phyloP scores from a whole-genome alignment of 2,329 filamentous ascomycete species.

The Apiospora sp. region DNA sequence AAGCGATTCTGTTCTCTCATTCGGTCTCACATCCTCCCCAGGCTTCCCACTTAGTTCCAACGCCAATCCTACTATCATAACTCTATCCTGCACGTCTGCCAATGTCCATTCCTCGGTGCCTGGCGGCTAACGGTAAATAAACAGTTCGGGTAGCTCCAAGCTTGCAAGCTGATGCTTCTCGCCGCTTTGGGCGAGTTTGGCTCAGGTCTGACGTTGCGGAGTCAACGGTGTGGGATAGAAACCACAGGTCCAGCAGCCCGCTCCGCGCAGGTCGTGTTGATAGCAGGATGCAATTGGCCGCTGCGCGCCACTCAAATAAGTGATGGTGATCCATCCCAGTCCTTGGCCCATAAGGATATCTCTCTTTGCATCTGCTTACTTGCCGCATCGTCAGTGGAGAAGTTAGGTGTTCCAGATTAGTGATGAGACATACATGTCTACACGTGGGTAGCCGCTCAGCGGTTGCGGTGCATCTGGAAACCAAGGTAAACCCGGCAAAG shows the following conservation, averaged over 20 bases:
- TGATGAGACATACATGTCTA: slow-evolving; percentile 10
- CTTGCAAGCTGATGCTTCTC: background rate
- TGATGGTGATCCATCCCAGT: background rate
- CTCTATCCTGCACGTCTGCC: slow-evolving; percentile 17
- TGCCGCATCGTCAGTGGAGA: slow-evolving; percentile 10
- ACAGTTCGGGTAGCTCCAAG: background rate
- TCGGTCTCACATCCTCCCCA: slow-evolving; percentile 10
- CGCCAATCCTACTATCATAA: slow-evolving; percentile 20
- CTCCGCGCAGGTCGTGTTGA: background rate
- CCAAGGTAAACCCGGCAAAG: slow-evolving; percentile 12
- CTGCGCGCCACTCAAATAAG: background rate
- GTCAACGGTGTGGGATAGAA: background rate
- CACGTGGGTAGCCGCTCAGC: slow-evolving; percentile 10
- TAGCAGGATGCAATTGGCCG: background rate
- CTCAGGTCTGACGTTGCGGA: slow-evolving; percentile 3
- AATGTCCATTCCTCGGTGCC: background rate
- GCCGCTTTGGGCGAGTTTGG: background rate
- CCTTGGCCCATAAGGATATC: slow-evolving; percentile 12
- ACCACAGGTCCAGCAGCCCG: background rate
- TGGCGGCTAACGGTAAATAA: slow-evolving; percentile 15
- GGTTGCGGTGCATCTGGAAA: background rate
- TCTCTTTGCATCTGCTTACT: background rate
- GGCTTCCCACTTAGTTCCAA: slow-evolving; percentile 19
- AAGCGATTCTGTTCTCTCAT: slow-evolving; percentile 18
- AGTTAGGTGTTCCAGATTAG: background rate